Base-by-base conservation (phyloP, 179 eudicot genomes). In the Beta corolliflora region DNA sequence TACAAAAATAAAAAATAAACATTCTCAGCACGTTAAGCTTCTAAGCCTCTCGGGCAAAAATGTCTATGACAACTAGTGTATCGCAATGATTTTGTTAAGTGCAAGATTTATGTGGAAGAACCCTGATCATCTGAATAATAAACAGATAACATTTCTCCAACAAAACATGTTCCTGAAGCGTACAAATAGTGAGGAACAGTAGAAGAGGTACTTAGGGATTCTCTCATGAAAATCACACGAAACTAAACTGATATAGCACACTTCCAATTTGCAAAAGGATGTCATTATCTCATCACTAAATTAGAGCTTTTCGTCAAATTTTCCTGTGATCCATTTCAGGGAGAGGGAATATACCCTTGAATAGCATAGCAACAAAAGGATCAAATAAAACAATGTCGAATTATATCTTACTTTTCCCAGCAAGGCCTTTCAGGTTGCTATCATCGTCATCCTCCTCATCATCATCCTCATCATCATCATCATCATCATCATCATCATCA, bases 351-450 rank as follows among this genome's bases (percentile, higher is more conserved):
- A 68, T 3, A 14, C 2, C 45, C 29, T 21, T 21, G 45, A 13
- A 69, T 7, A 14, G 21, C 73, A 70, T 46, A n/a, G 5, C 23
- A 70, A 9, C 23, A 45, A 18, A 45, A 25, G 8, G 8, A 70
- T 70, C 73, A 50, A 71, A 71, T 21, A 50, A 36, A 71, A 45
- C 61, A 69, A 59, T 50, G 46, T 53, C 16, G n/a, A 54, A 72
- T 66, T 18, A 55, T 45, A 71, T 36, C 92, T 87, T 88, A 96
- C 99, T 86, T 91, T 92, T 91, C 21, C 87, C 93, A 80, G 86
- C 93, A 77, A 90, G 73, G 18, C 91, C 93, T 19, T 68, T 88
- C 9, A 79, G 81, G 19, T 88, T 63, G 66, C 77, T 84, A 70
- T 89, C 88, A 58, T 84, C 91, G 4, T 79, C 82, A 9, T 90